These are phyloP conservation scores for Hibiscus mutabilis DNA, from an alignment of 345 rosid species.

Conservation along the genomic window DNA sequence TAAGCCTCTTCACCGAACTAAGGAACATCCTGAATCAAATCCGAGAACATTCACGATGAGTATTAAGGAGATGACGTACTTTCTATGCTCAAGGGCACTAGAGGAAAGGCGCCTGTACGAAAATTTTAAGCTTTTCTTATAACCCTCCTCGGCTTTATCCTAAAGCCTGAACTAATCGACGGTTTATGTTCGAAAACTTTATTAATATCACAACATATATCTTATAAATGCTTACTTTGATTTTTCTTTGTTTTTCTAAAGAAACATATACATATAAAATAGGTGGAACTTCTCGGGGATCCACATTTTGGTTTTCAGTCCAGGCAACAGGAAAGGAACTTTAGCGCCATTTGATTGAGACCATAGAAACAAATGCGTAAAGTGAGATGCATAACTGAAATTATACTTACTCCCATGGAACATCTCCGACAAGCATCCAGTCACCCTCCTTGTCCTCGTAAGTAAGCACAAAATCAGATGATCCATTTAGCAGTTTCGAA, in stretches of 20 bases:
- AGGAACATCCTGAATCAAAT: conserved; percentile 62
- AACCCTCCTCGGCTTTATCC: neutral
- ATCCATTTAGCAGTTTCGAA: conserved; percentile 54
- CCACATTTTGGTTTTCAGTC: neutral
- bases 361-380: neutral
- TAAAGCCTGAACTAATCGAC: neutral
- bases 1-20: conserved; percentile 70
- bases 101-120: neutral
- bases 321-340: neutral
- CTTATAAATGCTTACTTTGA: neutral
- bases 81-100: neutral
- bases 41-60: neutral
- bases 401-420: conserved; percentile 86
- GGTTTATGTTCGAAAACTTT: neutral
- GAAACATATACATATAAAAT: neutral
- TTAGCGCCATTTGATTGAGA: neutral
- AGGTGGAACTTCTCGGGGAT: neutral
- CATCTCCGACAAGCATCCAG: conserved; percentile 99
- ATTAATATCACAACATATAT: neutral
- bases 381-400: neutral
- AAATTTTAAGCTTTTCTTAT: neutral
- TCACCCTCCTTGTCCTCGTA: conserved; percentile 95
- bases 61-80: neutral
- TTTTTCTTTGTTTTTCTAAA: neutral
- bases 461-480: conserved; percentile 74